Base-by-base conservation (phyloP, 2,329 filamentous ascomycete species). In the Nemania sp. region DNA sequence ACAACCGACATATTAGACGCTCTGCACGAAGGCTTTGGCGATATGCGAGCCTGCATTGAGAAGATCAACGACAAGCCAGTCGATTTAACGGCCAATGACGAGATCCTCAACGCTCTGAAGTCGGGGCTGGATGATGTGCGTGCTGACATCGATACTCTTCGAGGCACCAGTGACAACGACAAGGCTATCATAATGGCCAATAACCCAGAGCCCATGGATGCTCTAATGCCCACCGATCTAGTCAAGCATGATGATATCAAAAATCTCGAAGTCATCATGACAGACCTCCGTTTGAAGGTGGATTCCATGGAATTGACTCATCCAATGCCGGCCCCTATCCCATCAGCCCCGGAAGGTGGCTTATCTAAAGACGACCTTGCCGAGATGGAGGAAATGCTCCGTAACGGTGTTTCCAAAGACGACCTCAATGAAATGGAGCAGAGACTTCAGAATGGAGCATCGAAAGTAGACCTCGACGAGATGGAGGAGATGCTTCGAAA, bases 1-100 rank as follows among this genome's bases (percentile, higher is more conserved):
- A 93, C 91, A 0, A 89, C 91, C 46, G 91, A 97, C 66, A 89
- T 96, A 9, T 78, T 97, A 1, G 91, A 96, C 67, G 89, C 92
- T 1, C 78, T 97, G 49, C 92, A 95, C 54, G 91, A 97, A 69
- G 92, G 92, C 2, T 80, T 97, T 6, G 86, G 89, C 57, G 86
- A 87, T 42, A 77, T 97, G 7, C 85, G 89, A 22, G 77, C 79
- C 23, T 88, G 91, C 57, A 87, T 97, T 52, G 91, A 96, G 54
- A 80, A 79, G 66, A 80, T 94, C 14, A 78, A 84, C 19, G 86
- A 93, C 67, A 94, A 91, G 73, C 89, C 91, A 5, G 77, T 84
- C 0, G 91, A 96, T 64, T 80, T 93, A 71, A 92, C 88, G 0
- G 86, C 90, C 52, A 93, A 89, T 55, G 90, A 96, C 60, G 91